Conservation (phyloP, 129 eudicot genomes). For the Flaveria bidentis region DNA sequence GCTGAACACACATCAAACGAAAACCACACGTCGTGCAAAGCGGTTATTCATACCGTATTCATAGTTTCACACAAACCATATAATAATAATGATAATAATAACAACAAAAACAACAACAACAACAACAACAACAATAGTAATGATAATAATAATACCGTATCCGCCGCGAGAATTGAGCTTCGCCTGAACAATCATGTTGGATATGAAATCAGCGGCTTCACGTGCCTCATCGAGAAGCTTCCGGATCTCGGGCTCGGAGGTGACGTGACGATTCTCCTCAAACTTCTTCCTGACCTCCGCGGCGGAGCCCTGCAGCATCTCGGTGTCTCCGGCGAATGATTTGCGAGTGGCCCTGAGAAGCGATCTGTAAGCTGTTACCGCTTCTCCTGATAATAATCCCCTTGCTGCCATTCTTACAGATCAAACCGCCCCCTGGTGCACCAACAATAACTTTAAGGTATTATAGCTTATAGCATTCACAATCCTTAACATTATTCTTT, state of each 20-base stretch:
- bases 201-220: slow-evolving; percentile 73
- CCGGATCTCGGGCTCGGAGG: slow-evolving; percentile 57
- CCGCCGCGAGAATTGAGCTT: slow-evolving; percentile 73
- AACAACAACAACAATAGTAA: neutral
- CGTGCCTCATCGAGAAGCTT: slow-evolving; percentile 68
- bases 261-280: slow-evolving; percentile 74
- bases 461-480: too few relatives aligned
- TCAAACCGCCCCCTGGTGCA: slow-evolving; percentile 22
- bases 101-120: too few relatives aligned
- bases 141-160: slow-evolving; percentile 47
- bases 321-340: slow-evolving; percentile 76
- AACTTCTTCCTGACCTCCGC: slow-evolving; percentile 76
- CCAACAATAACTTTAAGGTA: too few relatives aligned
- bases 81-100: too few relatives aligned
- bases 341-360: slow-evolving; percentile 69
- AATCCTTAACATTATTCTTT: too few relatives aligned
- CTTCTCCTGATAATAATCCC: slow-evolving; percentile 43
- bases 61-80: neutral
- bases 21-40: neutral
- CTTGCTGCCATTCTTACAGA: slow-evolving; percentile 47
- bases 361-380: slow-evolving; percentile 64
- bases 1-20: neutral
- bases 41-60: too few relatives aligned
- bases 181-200: slow-evolving; percentile 81
- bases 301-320: slow-evolving; percentile 75